Evolutionary conservation across 805 yeast species (phyloP).

Genomic region (Candida krabiensis): DNA sequence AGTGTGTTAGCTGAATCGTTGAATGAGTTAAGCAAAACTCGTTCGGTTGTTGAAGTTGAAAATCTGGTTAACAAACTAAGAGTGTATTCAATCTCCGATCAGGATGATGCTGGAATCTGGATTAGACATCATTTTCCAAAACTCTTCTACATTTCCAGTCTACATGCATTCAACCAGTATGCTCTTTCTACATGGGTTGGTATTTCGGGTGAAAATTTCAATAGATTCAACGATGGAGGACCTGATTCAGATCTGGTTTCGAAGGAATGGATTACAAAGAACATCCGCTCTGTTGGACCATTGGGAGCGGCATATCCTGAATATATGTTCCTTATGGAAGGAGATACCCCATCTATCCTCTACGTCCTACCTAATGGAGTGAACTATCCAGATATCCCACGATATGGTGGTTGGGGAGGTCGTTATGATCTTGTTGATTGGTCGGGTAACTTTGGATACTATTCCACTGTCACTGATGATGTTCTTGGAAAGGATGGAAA

Average conservation of each 20-base stretch:
- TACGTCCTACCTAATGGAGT: constrained; percentile 32
- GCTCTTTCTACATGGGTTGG: constrained; percentile 33
- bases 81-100: constrained; percentile 34
- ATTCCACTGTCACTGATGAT: constrained; percentile 27
- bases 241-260: constrained; percentile 26
- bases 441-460: constrained; percentile 20
- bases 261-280: constrained; percentile 26
- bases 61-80: constrained; percentile 20
- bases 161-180: constrained; percentile 31
- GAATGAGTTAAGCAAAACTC: constrained; percentile 20
- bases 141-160: constrained; percentile 27
- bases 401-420: constrained; percentile 38
- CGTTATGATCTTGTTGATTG: constrained; percentile 26
- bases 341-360: constrained; percentile 32
- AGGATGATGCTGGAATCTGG: constrained; percentile 35
- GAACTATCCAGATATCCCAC: constrained; percentile 29
- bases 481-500: constrained; percentile 22
- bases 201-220: constrained; percentile 27
- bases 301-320: constrained; percentile 30
- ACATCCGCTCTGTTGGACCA: constrained; percentile 27
- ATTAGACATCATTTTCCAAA: constrained; percentile 29
- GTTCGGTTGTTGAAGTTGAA: constrained; percentile 14
- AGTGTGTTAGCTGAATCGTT: constrained; percentile 33
- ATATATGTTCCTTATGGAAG: constrained; percentile 30
- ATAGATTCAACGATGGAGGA: constrained; percentile 26